These are phyloP conservation scores for Lasiodiplodia hormozganensis DNA, from an alignment of 2,329 filamentous ascomycete species.

Conservation along the genomic window DNA sequence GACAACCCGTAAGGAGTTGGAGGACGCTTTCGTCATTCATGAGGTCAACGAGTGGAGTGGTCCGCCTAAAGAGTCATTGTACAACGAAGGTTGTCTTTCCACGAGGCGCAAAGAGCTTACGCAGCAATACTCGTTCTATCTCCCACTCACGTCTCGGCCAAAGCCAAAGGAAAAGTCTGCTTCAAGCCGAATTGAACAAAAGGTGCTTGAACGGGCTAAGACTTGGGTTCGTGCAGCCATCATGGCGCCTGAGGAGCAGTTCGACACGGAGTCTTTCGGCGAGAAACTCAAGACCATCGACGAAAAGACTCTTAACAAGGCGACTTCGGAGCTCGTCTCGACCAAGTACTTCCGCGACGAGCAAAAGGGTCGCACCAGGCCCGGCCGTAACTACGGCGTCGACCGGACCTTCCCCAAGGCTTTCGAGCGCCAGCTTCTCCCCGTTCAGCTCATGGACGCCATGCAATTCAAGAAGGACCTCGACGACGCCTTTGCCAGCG, in stretches of 20 bases:
- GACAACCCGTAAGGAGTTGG: constrained; percentile 48
- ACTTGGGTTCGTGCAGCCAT: constrained; percentile 54
- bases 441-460: constrained; percentile 55
- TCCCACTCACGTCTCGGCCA: constrained; percentile 38
- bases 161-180: background rate
- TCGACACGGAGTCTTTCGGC: constrained; percentile 48
- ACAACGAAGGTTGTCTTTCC: constrained; percentile 45
- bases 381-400: constrained; percentile 68
- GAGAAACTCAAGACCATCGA: constrained; percentile 48
- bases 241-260: constrained; percentile 49
- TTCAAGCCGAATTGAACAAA: background rate
- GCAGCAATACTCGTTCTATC: constrained; percentile 29
- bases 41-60: constrained; percentile 46
- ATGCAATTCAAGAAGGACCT: constrained; percentile 65
- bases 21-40: constrained; percentile 52
- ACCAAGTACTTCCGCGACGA: constrained; percentile 65
- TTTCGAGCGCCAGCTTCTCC: constrained; percentile 56
- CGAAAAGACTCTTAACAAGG: constrained; percentile 47
- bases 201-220: constrained; percentile 11
- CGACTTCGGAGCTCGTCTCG: constrained; percentile 63
- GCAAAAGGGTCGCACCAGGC: constrained; percentile 64
- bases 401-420: constrained; percentile 64
- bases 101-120: constrained; percentile 50
- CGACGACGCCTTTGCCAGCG: constrained; percentile 59
- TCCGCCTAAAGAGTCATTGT: constrained; percentile 64